Conservation (phyloP, 2,329 filamentous ascomycete genomes). For the Microascus cirrosus region DNA sequence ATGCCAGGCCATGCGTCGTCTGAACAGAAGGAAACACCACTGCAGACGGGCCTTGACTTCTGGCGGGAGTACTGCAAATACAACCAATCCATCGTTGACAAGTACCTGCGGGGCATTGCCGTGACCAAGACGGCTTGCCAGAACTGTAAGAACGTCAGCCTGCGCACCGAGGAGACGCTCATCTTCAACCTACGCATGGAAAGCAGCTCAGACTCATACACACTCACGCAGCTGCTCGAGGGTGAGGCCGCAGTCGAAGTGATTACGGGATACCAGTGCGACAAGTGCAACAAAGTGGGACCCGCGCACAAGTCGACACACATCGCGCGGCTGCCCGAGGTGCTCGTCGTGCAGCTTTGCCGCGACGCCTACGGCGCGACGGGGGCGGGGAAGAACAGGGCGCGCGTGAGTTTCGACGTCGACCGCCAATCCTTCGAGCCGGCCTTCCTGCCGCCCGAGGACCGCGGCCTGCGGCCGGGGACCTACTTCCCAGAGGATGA, state of each 20-base stretch:
- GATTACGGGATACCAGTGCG: slow-evolving; percentile 35
- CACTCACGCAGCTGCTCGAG: neutral
- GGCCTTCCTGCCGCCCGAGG: slow-evolving; percentile 26
- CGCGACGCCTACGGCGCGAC: slow-evolving; percentile 45
- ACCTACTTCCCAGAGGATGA: slow-evolving; percentile 14
- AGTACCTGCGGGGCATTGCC: slow-evolving; percentile 69
- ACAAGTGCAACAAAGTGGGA: slow-evolving; percentile 57
- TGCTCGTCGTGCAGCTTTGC: slow-evolving; percentile 69
- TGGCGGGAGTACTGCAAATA: slow-evolving; percentile 62
- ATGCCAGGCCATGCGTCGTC: slow-evolving; percentile 7
- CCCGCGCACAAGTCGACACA: slow-evolving; percentile 60
- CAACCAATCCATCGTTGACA: slow-evolving; percentile 66
- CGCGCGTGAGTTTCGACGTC: slow-evolving; percentile 17
- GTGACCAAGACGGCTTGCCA: slow-evolving; percentile 58
- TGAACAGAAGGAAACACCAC: slow-evolving; percentile 5
- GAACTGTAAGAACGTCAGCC: slow-evolving; percentile 36
- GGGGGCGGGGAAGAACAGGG: slow-evolving; percentile 39
- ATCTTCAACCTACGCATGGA: slow-evolving; percentile 39
- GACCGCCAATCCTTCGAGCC: slow-evolving; percentile 62
- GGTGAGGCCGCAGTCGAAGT: neutral
- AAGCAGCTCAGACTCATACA: neutral
- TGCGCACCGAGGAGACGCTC: slow-evolving; percentile 18
- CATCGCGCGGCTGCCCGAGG: slow-evolving; percentile 67
- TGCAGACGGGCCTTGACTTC: slow-evolving; percentile 30
- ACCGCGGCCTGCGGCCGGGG: slow-evolving; percentile 15